A percentile compares a stretch with the other conserved stretches of the same genome.
These are phyloP conservation scores for Aspergillus sclerotialis DNA, from an alignment of 2,329 filamentous ascomycete species.

Conservation along the genomic window DNA sequence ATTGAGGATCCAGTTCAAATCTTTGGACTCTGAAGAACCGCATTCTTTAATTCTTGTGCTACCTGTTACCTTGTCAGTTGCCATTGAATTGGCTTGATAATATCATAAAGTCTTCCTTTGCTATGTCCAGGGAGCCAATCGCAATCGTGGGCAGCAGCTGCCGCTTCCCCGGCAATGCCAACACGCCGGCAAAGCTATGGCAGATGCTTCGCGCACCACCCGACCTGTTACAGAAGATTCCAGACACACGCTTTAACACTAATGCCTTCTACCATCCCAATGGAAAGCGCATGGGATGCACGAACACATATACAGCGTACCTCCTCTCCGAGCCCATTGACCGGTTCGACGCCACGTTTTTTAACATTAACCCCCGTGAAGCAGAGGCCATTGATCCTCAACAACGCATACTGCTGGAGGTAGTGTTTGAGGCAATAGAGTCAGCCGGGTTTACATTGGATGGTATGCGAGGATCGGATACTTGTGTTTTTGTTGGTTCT, in stretches of 20 bases:
- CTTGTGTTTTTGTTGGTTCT: constrained; percentile 9
- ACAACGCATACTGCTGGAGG: too few species aligned
- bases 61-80: too few species aligned
- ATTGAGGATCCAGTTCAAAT: too few species aligned
- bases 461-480: neutral
- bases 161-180: constrained; percentile 1
- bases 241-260: neutral
- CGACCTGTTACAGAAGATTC: neutral
- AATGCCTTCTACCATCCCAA: constrained; percentile 1
- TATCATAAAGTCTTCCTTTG: too few species aligned
- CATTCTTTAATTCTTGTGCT: too few species aligned
- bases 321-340: neutral
- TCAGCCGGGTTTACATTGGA: neutral
- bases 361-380: constrained; percentile 1
- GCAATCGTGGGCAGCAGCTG: constrained; percentile 1
- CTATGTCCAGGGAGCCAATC: too few species aligned
- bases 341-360: neutral
- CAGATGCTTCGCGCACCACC: neutral
- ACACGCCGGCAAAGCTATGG: constrained; percentile 1
- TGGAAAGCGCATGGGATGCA: neutral
- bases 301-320: neutral
- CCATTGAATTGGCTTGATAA: too few species aligned
- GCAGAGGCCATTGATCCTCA: constrained; percentile 2
- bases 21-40: too few species aligned
- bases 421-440: too few species aligned